Evolutionary conservation across 2,329 filamentous ascomycete species (phyloP), one percentile per base, ranked within the genome.

Genomic region (Colletotrichum agaves): DNA sequence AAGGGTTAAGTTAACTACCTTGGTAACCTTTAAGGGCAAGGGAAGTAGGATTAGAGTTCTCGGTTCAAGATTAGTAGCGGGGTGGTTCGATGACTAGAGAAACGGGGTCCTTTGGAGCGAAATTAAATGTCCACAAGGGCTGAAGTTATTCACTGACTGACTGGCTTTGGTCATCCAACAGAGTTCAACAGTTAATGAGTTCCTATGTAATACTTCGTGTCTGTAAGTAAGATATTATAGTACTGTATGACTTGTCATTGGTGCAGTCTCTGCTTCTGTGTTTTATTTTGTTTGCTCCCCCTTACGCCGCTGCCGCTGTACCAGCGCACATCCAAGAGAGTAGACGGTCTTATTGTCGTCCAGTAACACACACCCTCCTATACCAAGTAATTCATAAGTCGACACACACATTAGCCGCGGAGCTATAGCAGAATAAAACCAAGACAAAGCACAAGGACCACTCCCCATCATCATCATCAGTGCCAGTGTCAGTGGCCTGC

Each of bases 401-500:
- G 37, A 17, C 35, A 19, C 12, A 55, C 39, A 59, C 39, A 11
- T 33, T 27, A 46, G 7, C 35, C 17, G 21, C 31, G 12, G 49
- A 55, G 44, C 39, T 27, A 61, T 61, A 57, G 43, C 56, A 23
- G 49, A 23, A 35, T 41, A 46, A 52, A 23, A 37, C 27, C 4
- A 27, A 44, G 41, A n/a, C 11, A 43, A 53, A 7, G 55, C 47
- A 17, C 58, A 56, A 23, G 50, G 52, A 15, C 64, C 63, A 50
- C 50, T 67, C 19, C 73, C 77, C 37, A 72, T 80, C 5, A 71
- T 81, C 47, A 79, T 81, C 46, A 63, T 79, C 47, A 79, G 79
- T 21, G 78, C 78, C 12, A 79, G 79, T 2, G 74, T 80, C 61
- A 78, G 77, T 53, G 79, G 78, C 12, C 69, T 81, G 3, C 67